phyloP scores from a whole-genome alignment of 2,329 filamentous ascomycete genomes.

The Alternaria incomplexa region DNA sequence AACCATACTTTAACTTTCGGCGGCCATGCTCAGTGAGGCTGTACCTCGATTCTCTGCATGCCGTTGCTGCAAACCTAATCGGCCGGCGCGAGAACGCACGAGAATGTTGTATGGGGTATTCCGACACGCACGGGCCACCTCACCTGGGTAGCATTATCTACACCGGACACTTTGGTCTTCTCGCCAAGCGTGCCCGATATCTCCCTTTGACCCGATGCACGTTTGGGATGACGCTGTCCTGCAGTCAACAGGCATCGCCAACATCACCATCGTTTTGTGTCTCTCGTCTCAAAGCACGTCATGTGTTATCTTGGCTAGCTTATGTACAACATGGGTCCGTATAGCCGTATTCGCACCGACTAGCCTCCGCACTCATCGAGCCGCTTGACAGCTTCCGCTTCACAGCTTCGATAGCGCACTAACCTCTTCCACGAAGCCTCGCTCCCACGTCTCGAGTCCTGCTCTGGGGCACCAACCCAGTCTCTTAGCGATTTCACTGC shows the following conservation, averaged over 20 bases:
- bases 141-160: not conserved
- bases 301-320: not conserved
- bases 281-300: not conserved
- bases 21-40: not conserved
- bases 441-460: not conserved
- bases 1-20: not conserved
- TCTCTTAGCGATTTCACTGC: not conserved
- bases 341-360: not conserved
- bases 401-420: not conserved
- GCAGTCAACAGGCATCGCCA: not conserved
- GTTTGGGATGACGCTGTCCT: not conserved
- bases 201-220: not conserved
- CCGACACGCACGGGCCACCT: not conserved
- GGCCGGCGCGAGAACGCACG: not conserved
- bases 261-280: not conserved
- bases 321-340: not conserved
- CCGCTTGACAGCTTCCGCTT: not conserved
- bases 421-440: conserved; percentile 1
- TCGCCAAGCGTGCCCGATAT: not conserved
- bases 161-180: not conserved
- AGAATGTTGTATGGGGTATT: not conserved
- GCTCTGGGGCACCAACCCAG: not conserved
- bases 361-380: not conserved
- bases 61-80: not conserved
- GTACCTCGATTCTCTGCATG: not conserved